Conservation (phyloP, 1,284 basidiomycete genomes). For the Ganoderma leucocontextum region DNA sequence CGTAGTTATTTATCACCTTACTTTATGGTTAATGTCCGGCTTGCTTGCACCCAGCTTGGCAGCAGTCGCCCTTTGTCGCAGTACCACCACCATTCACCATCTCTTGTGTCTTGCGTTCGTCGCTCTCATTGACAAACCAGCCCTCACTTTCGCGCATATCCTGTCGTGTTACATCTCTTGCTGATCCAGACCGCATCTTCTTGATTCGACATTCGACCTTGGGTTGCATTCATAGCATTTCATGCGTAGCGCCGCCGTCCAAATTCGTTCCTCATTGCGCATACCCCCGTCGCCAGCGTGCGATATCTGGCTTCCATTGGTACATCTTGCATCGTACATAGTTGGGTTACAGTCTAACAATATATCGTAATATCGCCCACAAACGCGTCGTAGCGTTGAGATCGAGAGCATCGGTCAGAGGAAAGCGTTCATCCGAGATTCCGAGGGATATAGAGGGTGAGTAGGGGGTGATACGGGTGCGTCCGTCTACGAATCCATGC, state of each 20-base stretch:
- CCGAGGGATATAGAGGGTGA: background rate
- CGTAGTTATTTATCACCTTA: conserved; percentile 35
- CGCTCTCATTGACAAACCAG: background rate
- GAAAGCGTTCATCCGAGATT: conserved; percentile 6
- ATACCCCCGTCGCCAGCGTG: conserved; percentile 14
- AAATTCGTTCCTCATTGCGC: conserved; percentile 21
- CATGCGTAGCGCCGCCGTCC: conserved; percentile 5
- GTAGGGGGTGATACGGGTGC: background rate
- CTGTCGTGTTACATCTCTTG: conserved; percentile 16
- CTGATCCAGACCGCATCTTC: conserved; percentile 5
- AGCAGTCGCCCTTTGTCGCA: conserved; percentile 15
- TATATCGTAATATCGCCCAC: conserved; percentile 33
- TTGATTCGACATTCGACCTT: conserved; percentile 6
- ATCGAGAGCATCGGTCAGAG: background rate
- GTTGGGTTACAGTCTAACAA: conserved; percentile 36
- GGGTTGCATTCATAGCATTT: conserved; percentile 13
- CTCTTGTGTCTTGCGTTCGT: conserved; percentile 5
- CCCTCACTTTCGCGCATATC: conserved; percentile 11
- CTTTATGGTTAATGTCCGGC: conserved; percentile 29
- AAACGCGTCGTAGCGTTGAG: background rate
- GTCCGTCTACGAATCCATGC: conserved; percentile 63
- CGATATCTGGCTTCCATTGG: conserved; percentile 23
- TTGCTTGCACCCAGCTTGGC: conserved; percentile 9
- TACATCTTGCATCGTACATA: conserved; percentile 35
- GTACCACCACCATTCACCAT: conserved; percentile 11